phyloP scores from a whole-genome alignment of 768 basidiomycete genomes.

The Epithele typhae region DNA sequence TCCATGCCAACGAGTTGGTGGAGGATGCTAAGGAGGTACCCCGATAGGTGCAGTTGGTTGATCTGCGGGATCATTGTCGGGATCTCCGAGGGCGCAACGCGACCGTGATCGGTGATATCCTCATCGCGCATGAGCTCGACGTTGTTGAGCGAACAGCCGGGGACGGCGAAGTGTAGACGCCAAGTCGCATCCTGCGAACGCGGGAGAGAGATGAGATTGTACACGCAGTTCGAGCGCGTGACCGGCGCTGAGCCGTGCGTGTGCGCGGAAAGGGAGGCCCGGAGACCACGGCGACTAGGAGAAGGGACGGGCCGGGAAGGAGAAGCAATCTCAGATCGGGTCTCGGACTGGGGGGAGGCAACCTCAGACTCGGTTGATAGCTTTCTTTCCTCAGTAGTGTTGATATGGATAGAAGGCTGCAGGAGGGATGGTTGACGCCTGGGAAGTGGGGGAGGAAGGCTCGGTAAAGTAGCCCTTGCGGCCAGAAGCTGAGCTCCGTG shows the following conservation, averaged over 20 bases:
- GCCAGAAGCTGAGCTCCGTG: constrained; percentile 12
- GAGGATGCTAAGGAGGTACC: constrained; percentile 51
- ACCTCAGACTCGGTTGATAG: too few relatives aligned
- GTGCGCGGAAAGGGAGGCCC: neutral
- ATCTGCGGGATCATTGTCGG: constrained; percentile 41
- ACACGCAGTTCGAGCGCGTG: constrained; percentile 68
- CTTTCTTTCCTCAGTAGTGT: too few relatives aligned
- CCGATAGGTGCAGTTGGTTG: constrained; percentile 45
- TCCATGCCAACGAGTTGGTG: constrained; percentile 63
- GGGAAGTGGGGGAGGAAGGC: neutral
- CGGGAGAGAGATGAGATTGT: constrained; percentile 63
- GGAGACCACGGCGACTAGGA: neutral
- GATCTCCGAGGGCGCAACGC: constrained; percentile 46
- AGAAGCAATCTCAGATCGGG: too few relatives aligned
- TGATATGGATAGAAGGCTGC: too few relatives aligned
- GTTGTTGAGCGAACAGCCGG: constrained; percentile 60
- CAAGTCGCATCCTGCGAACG: constrained; percentile 41
- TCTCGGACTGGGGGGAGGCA: too few relatives aligned
- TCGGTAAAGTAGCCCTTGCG: neutral
- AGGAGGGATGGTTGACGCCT: constrained; percentile 3
- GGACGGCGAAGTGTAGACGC: constrained; percentile 61
- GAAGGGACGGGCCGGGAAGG: too few relatives aligned
- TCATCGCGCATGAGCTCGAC: constrained; percentile 50
- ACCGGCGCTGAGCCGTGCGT: constrained; percentile 39
- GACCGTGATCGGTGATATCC: constrained; percentile 57